These are phyloP conservation scores for Baorangia bicolor DNA, from an alignment of 768 basidiomycete genomes.

Conservation along the genomic window DNA sequence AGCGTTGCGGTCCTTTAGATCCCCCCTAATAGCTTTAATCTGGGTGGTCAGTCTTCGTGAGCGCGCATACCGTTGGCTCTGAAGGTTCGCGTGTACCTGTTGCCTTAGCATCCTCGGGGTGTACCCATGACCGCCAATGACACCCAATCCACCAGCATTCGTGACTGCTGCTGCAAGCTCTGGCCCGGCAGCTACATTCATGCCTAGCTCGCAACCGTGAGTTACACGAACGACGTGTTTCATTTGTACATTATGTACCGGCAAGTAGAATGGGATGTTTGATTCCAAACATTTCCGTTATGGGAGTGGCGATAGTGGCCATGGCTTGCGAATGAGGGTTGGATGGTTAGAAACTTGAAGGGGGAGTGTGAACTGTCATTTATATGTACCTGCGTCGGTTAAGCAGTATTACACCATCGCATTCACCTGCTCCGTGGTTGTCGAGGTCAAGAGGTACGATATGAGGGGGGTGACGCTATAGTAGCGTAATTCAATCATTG, in stretches of 20 bases:
- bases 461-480: too few species aligned
- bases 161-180: constrained; percentile 93
- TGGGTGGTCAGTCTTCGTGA: constrained; percentile 28
- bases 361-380: not conserved
- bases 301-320: constrained; percentile 75
- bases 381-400: constrained; percentile 3
- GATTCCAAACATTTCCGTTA: constrained; percentile 86
- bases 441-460: too few species aligned
- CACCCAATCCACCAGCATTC: constrained; percentile 90
- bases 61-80: not conserved
- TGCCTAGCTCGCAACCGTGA: constrained; percentile 39
- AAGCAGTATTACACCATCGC: too few species aligned
- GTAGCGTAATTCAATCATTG: too few species aligned
- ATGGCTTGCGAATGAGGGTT: constrained; percentile 6
- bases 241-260: constrained; percentile 39
- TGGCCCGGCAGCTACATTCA: constrained; percentile 69
- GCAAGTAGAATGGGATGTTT: constrained; percentile 87
- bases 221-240: constrained; percentile 37
- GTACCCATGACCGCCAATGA: constrained; percentile 88
- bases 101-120: constrained; percentile 77
- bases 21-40: constrained; percentile 73
- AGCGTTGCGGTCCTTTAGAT: constrained; percentile 67
- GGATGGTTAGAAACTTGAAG: not conserved
- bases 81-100: constrained; percentile 52
- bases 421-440: too few species aligned